These are phyloP conservation scores for Rostrohypoxylon terebratum DNA, from an alignment of 495 filamentous ascomycete genomes.

Conservation along the genomic window DNA sequence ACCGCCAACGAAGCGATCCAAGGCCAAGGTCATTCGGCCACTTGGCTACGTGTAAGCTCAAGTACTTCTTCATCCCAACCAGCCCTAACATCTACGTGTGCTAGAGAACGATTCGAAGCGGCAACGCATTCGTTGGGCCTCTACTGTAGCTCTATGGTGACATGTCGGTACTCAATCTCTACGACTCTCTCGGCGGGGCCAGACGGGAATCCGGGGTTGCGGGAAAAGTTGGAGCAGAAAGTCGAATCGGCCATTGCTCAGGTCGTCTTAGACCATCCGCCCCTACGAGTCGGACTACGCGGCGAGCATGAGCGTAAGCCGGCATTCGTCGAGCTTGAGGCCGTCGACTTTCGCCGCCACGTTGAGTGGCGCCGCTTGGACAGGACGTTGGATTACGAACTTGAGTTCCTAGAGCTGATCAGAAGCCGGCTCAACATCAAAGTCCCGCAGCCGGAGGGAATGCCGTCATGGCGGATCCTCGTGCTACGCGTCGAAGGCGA, in stretches of 20 bases:
- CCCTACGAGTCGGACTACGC: constrained; percentile 49
- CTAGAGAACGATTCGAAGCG: constrained; percentile 42
- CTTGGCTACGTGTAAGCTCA: constrained; percentile 32
- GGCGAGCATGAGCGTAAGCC: constrained; percentile 47
- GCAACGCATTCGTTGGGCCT: constrained; percentile 49
- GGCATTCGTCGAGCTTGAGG: constrained; percentile 44
- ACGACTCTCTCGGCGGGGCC: background rate
- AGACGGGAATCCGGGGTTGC: constrained; percentile 1
- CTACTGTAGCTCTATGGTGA: constrained; percentile 52
- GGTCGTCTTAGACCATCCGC: constrained; percentile 48
- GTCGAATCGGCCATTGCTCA: constrained; percentile 48
- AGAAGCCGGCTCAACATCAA: constrained; percentile 44
- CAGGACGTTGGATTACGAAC: constrained; percentile 20
- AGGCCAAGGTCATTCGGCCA: constrained; percentile 29
- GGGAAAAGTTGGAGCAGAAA: constrained; percentile 5
- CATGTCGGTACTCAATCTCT: constrained; percentile 48
- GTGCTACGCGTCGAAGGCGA: constrained; percentile 27
- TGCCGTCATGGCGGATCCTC: constrained; percentile 51
- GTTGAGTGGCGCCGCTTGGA: constrained; percentile 39
- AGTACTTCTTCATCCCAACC: background rate
- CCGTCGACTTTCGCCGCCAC: constrained; percentile 48
- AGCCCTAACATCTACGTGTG: background rate
- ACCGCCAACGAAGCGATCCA: background rate
- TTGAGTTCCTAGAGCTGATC: constrained; percentile 31
- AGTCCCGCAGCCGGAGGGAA: constrained; percentile 37